A percentile compares a stretch with the other conserved stretches of the same genome.
Conservation (phyloP, 1,284 basidiomycete species). For the Fistulinella cinereoalba region DNA sequence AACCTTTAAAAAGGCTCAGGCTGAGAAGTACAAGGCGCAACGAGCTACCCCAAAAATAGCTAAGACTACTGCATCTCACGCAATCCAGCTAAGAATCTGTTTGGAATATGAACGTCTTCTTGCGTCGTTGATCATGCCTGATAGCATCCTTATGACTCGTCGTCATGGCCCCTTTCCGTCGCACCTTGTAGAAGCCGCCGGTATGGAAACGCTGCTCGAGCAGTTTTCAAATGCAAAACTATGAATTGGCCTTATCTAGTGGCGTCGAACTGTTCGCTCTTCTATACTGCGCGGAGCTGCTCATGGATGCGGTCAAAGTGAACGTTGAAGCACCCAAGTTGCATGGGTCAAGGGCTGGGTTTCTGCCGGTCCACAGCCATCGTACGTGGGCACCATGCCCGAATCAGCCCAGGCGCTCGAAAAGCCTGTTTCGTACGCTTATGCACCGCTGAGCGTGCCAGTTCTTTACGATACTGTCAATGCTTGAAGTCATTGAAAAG, state of each 20-base stretch:
- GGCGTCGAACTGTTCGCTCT: conserved; percentile 28
- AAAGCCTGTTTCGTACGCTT: conserved; percentile 21
- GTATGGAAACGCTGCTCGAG: conserved; percentile 11
- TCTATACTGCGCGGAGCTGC: conserved; percentile 26
- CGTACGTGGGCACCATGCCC: not conserved
- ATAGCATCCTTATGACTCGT: conserved; percentile 5
- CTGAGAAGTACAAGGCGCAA: conserved; percentile 21
- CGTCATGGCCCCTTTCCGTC: conserved; percentile 9
- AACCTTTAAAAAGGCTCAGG: conserved; percentile 27
- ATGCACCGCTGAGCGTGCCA: conserved; percentile 16
- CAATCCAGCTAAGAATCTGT: conserved; percentile 14
- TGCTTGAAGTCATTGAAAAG: conserved; percentile 10
- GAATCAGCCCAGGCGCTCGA: conserved; percentile 14
- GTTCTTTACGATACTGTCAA: conserved; percentile 21
- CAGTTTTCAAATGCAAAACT: conserved; percentile 23
- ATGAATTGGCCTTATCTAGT: conserved; percentile 28
- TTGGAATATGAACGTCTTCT: conserved; percentile 19
- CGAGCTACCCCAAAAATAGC: conserved; percentile 31
- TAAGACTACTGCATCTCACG: conserved; percentile 24
- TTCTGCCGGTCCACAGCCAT: conserved; percentile 17
- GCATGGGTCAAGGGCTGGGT: conserved; percentile 32
- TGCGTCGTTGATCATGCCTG: conserved; percentile 23
- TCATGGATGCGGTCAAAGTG: conserved; percentile 9
- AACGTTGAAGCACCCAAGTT: conserved; percentile 15
- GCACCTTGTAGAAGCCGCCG: not conserved